Evolutionary conservation across 768 basidiomycete species (phyloP).

Genomic region (Lactarius indigo): DNA sequence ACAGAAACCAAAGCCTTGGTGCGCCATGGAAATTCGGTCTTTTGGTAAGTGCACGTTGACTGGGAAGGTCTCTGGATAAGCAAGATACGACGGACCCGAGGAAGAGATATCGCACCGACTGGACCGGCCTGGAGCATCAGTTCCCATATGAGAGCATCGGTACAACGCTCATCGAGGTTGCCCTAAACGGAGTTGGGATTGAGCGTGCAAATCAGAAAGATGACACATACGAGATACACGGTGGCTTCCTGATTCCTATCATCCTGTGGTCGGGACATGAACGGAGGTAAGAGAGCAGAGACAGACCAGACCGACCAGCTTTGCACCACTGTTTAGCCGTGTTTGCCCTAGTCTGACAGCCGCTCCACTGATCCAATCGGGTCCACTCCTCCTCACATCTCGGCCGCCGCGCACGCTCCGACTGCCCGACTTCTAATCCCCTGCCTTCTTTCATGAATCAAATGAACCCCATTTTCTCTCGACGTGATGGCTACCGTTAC

Average conservation of each 20-base stretch:
- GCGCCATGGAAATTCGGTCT: conserved; percentile 96
- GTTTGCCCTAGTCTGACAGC: neutral
- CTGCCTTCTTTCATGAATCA: neutral
- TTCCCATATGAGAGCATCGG: conserved; percentile 96
- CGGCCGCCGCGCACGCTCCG: neutral
- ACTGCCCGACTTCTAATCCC: conserved; percentile 10
- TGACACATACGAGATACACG: conserved; percentile 47
- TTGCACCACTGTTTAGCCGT: neutral
- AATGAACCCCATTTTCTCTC: neutral
- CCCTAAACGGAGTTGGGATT: conserved; percentile 49
- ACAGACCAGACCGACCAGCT: neutral
- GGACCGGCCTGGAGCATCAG: conserved; percentile 99
- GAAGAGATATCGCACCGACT: conserved; percentile 63
- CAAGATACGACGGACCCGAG: neutral
- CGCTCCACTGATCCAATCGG: neutral
- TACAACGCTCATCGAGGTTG: conserved; percentile 92
- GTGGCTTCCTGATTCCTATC: conserved; percentile 62
- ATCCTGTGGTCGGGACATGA: conserved; percentile 46
- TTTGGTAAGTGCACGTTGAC: conserved; percentile 98
- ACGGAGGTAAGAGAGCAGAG: neutral
- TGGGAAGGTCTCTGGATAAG: conserved; percentile 30
- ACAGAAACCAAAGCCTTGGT: conserved; percentile 99
- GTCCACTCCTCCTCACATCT: no score
- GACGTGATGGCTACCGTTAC: neutral
- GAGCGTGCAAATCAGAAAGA: neutral